phyloP scores from a whole-genome alignment of 2,329 filamentous ascomycete genomes.

The Verruconis gallopava region DNA sequence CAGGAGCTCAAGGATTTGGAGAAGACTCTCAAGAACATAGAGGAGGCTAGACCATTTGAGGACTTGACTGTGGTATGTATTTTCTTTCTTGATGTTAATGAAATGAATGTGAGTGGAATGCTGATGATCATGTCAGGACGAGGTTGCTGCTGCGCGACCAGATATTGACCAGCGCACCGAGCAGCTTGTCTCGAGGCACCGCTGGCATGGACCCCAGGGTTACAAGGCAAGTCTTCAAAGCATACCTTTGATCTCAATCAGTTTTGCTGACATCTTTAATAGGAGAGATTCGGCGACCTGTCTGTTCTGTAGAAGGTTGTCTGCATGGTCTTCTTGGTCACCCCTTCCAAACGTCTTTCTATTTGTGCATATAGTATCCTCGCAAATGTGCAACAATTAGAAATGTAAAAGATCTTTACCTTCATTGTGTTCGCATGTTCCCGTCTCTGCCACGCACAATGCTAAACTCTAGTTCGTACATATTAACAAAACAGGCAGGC shows the following conservation, averaged over 20 bases:
- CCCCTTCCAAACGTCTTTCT: constrained; percentile 1
- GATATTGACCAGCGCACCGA: constrained; percentile 96
- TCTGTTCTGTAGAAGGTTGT: constrained; percentile 58
- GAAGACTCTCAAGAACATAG: constrained; percentile 93
- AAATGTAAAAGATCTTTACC: not conserved
- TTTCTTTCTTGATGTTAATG: not conserved
- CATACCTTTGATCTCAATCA: not conserved
- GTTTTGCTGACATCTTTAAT: constrained; percentile 33
- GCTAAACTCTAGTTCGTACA: too few species aligned
- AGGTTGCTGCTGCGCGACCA: constrained; percentile 84
- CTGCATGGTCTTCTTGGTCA: not conserved
- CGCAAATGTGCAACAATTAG: constrained; percentile 8
- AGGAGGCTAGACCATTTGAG: constrained; percentile 88
- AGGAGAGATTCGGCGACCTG: constrained; percentile 99
- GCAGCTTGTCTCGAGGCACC: constrained; percentile 91
- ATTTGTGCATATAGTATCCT: constrained; percentile 7
- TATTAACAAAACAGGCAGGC: too few species aligned
- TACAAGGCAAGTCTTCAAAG: constrained; percentile 67
- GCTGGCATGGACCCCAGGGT: constrained; percentile 83
- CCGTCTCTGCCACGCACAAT: too few species aligned
- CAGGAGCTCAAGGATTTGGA: constrained; percentile 86
- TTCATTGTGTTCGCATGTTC: too few species aligned
- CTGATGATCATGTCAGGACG: constrained; percentile 50
- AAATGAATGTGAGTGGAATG: constrained; percentile 1
- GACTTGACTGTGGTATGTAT: constrained; percentile 89